phyloP scores from a whole-genome alignment of 768 basidiomycete genomes.

The Coprinopsis cinerea region DNA sequence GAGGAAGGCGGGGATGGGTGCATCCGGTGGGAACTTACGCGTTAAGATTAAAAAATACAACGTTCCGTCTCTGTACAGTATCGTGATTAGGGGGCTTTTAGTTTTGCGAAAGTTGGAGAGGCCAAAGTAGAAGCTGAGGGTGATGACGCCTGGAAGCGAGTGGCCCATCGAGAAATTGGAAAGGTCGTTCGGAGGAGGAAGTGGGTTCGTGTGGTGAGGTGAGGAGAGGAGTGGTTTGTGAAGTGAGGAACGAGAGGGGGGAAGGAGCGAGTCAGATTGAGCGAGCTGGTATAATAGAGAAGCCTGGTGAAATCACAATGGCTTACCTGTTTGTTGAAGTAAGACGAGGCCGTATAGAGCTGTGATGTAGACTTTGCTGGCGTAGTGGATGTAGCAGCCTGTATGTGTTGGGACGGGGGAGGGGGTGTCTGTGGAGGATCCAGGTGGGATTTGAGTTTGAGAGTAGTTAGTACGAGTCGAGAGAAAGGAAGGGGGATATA shows the following conservation, averaged over 20 bases:
- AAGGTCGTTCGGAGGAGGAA: not conserved
- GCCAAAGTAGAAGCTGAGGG: not conserved
- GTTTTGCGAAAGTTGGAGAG: not conserved
- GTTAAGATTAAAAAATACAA: not conserved
- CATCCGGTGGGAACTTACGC: no score
- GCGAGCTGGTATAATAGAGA: no score
- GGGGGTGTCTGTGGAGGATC: not conserved
- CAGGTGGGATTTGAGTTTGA: no score
- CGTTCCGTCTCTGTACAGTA: constrained; percentile 2
- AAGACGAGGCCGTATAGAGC: not conserved
- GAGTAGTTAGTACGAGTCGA: no score
- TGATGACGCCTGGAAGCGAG: not conserved
- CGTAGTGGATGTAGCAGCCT: not conserved
- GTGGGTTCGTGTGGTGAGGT: no score
- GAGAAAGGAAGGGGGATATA: not conserved
- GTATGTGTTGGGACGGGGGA: not conserved
- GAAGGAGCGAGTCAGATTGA: no score
- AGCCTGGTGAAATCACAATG: no score
- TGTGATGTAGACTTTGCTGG: not conserved
- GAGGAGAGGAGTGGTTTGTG: no score
- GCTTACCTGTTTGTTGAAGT: not conserved
- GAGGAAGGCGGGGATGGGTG: no score
- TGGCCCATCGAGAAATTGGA: not conserved
- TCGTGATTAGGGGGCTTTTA: not conserved
- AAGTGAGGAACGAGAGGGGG: no score